Evolutionary conservation across 257 asterid species (phyloP).

Genomic region (Datura wrightii): DNA sequence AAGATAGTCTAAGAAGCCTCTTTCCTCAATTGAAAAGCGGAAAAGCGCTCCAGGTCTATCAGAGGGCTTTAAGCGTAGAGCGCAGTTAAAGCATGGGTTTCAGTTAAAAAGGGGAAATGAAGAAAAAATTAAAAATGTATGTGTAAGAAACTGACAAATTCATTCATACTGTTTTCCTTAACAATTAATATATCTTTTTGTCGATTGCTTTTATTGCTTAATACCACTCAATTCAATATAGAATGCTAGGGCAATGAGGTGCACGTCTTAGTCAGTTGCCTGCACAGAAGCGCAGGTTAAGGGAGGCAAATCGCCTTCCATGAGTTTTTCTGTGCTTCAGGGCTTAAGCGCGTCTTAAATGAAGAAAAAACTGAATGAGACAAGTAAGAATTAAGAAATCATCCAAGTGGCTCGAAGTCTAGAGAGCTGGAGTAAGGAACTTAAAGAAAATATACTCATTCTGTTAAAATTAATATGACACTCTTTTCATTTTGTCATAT

Average conservation of each 20-base stretch:
- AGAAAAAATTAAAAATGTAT: not conserved
- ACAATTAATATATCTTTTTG: not conserved
- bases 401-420: conserved; percentile 9
- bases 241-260: not conserved
- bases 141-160: not conserved
- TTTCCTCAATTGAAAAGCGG: not conserved
- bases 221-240: not conserved
- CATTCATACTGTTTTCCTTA: not conserved
- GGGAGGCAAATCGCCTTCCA: not conserved
- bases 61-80: not conserved
- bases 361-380: not conserved
- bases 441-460: conserved; percentile 17
- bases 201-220: not conserved
- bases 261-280: not conserved
- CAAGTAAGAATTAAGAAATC: not conserved
- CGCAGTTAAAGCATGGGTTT: not conserved
- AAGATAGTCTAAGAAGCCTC: too few relatives aligned
- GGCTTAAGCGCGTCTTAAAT: not conserved
- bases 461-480: not conserved
- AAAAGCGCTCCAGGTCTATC: not conserved
- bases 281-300: not conserved
- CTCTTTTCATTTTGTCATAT: conserved; percentile 5
- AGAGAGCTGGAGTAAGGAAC: not conserved
- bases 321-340: not conserved
- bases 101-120: not conserved